Evolutionary conservation across 768 basidiomycete species (phyloP), one percentile per base, ranked within the genome.

Genomic region (Rhodotorula graminis): DNA sequence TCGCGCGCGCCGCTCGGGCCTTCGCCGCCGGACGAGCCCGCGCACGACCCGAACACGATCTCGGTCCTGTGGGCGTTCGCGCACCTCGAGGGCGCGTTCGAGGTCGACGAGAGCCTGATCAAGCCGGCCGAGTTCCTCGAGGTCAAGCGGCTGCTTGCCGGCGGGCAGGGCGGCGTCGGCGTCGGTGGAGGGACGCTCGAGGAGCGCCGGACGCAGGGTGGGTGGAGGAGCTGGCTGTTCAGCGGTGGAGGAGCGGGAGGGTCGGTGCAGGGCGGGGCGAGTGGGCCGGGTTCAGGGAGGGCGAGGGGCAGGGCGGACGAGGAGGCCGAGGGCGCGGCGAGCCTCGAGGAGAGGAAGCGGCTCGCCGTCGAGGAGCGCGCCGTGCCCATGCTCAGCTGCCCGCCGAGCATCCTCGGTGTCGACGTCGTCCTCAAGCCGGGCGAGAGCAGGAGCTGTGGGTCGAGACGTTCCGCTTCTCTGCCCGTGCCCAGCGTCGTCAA

Each of bases 331-430:
- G 73, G 76, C 0, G 79, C 77, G 23, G 82, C 82, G 25, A 81
- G 70, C 60, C 65, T 83, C 68, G 82, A 83, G 69, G 82, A 82
- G 56, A 78, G 83, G 61, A 75, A 83, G 71, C 80, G 78, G 55
- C 74, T 77, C 52, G 80, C 81, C 1, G 80, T 83, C 80, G 80
- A 80, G 64, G 79, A 80, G 59, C 80, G 79, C 66, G 80, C 79
- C 53, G 74, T 98, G 27, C 93, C 95, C 1, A 93, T 91, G 1
- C 88, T 95, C 37, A 89, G 93, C 72, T 87, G 90, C 0, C 89
- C 89, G 69, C 90, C 91, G 18, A 86, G 89, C 46, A 90, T 98
- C 86, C 83, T 98, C 18, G 93, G 90, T 0, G 91, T 99, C 0
- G 96, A 98, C 81, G 79, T 97, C 44, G 82, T 84, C 10, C 84